Percentiles rank a stretch among this genome's conserved stretches.
These are phyloP conservation scores for Trichophyton rubrum DNA, from an alignment of 2,329 filamentous ascomycete genomes.

Conservation along the genomic window DNA sequence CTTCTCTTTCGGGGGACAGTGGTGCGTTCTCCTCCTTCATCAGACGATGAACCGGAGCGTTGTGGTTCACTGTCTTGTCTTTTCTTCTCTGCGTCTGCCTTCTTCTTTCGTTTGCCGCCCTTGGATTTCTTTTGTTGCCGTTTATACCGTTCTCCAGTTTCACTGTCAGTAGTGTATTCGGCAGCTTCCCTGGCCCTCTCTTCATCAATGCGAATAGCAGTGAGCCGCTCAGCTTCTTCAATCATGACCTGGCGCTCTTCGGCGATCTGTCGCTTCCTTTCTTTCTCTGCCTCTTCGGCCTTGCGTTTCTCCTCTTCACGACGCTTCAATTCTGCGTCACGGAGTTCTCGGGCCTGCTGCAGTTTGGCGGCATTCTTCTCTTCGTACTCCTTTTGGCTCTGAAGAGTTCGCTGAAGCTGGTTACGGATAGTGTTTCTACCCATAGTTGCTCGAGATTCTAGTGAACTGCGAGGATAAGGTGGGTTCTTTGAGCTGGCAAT, in stretches of 20 bases:
- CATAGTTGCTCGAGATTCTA: slow-evolving; percentile 96
- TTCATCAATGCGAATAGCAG: slow-evolving; percentile 58
- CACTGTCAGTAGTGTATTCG: slow-evolving; percentile 67
- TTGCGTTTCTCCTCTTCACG: slow-evolving; percentile 65
- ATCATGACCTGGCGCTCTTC: slow-evolving; percentile 73
- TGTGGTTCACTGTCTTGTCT: slow-evolving; percentile 15
- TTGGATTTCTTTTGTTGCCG: slow-evolving; percentile 51
- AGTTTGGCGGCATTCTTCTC: slow-evolving; percentile 84
- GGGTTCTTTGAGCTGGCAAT: slow-evolving; percentile 52
- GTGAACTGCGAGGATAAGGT: slow-evolving; percentile 78
- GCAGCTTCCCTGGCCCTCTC: slow-evolving; percentile 57
- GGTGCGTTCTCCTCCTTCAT: slow-evolving; percentile 15
- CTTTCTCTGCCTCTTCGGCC: slow-evolving; percentile 55
- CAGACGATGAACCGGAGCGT: slow-evolving; percentile 15
- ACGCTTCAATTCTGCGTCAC: slow-evolving; percentile 65
- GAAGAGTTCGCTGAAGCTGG: slow-evolving; percentile 74
- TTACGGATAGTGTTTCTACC: slow-evolving; percentile 86
- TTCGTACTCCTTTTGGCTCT: slow-evolving; percentile 81
- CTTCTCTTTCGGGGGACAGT: slow-evolving; percentile 45
- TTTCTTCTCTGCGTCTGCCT: slow-evolving; percentile 36
- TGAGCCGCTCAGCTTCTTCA: slow-evolving; percentile 60
- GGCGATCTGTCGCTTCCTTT: slow-evolving; percentile 67
- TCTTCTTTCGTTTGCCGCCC: slow-evolving; percentile 52
- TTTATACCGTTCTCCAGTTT: slow-evolving; percentile 70
- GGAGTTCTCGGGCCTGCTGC: slow-evolving; percentile 61